phyloP scores from a whole-genome alignment of 768 basidiomycete species.

The Phaeotremella fagi region DNA sequence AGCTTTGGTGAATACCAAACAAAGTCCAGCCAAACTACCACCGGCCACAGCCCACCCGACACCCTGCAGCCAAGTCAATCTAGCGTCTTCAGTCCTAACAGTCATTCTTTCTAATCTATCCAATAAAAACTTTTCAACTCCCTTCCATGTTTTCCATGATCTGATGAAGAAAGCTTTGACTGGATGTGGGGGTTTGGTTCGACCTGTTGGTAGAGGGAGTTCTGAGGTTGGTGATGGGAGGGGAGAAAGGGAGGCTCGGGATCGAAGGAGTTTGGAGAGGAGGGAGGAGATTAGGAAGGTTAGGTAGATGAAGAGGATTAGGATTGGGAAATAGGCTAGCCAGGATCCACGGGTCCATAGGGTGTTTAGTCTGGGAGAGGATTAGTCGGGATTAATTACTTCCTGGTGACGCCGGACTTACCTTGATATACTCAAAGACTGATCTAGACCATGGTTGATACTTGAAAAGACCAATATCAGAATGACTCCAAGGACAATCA shows the following conservation, averaged over 20 bases:
- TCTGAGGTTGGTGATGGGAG: constrained; percentile 51
- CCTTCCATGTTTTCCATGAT: constrained; percentile 50
- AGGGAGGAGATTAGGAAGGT: constrained; percentile 66
- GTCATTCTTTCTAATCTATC: constrained; percentile 66
- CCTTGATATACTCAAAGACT: constrained; percentile 36
- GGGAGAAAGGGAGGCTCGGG: constrained; percentile 66
- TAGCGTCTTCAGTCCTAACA: constrained; percentile 72
- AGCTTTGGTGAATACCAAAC: constrained; percentile 77
- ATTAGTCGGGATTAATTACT: neutral
- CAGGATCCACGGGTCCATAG: constrained; percentile 84
- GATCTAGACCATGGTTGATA: constrained; percentile 47
- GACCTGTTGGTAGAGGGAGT: constrained; percentile 9
- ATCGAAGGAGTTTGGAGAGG: constrained; percentile 67
- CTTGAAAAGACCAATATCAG: constrained; percentile 46
- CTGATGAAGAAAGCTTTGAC: constrained; percentile 18
- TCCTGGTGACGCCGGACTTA: constrained; percentile 9
- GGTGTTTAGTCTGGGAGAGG: constrained; percentile 59
- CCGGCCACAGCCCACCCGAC: constrained; percentile 93
- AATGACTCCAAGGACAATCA: constrained; percentile 46
- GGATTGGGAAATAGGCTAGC: constrained; percentile 83
- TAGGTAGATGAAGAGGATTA: constrained; percentile 63
- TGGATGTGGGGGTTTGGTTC: constrained; percentile 9
- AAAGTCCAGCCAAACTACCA: constrained; percentile 81
- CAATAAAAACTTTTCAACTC: constrained; percentile 52
- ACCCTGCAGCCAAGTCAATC: constrained; percentile 82